Evolutionary conservation across 140 eudicot species (phyloP).

Genomic region (Cichorium intybus): DNA sequence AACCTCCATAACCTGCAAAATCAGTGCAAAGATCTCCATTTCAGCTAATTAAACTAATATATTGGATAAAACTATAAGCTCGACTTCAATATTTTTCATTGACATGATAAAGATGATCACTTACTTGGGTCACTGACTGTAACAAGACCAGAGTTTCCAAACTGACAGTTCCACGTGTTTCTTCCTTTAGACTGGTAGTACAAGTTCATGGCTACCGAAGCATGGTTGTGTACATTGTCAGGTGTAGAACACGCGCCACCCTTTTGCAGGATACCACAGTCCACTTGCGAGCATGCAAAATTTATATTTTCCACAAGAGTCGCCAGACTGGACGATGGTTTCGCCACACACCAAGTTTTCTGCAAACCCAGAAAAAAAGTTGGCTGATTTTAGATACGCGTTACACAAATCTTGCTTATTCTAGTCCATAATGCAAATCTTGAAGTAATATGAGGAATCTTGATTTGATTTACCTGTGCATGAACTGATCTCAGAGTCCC

Average conservation of each 20-base stretch:
- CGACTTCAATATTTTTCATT: not conserved
- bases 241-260: conserved; percentile 68
- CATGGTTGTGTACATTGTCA: conserved; percentile 59
- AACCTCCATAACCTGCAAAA: conserved; percentile 70
- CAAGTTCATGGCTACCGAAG: conserved; percentile 82
- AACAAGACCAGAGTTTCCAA: conserved; percentile 58
- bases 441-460: not conserved
- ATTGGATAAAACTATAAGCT: not conserved
- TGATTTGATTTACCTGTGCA: conserved; percentile 50
- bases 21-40: not conserved
- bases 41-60: not conserved
- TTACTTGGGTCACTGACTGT: conserved; percentile 75
- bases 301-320: conserved; percentile 49
- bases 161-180: conserved; percentile 63
- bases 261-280: conserved; percentile 50
- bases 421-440: not conserved
- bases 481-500: conserved; percentile 34
- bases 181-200: conserved; percentile 69
- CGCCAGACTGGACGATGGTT: conserved; percentile 62
- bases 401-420: not conserved
- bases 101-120: not conserved
- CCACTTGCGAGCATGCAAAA: conserved; percentile 63
- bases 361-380: conserved; percentile 23
- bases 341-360: conserved; percentile 97
- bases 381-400: not conserved